A percentile compares a stretch with the other conserved stretches of the same genome.
Conservation (phyloP, 106 monocot species). For the Narthecium ossifragum region DNA sequence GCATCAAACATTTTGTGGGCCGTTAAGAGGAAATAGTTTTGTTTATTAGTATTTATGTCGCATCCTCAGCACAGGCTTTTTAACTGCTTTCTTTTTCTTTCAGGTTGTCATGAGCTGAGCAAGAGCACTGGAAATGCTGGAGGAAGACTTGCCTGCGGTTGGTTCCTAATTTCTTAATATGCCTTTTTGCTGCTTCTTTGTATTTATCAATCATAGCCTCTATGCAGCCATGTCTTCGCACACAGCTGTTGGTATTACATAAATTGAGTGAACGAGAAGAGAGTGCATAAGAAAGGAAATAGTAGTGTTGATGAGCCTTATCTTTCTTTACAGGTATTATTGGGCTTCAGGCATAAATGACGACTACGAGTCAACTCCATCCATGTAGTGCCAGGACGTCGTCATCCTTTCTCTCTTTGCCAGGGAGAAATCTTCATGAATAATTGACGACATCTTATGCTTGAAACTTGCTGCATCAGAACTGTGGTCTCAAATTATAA, state of each 20-base stretch:
- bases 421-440: too few species aligned
- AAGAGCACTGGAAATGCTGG: too few species aligned
- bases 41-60: too few species aligned
- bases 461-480: too few species aligned
- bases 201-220: not conserved
- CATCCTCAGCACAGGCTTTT: too few species aligned
- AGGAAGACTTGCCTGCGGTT: conserved; percentile 6
- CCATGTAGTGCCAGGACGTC: not conserved
- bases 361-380: not conserved
- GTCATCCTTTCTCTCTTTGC: not conserved
- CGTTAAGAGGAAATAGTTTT: too few species aligned
- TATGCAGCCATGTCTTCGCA: not conserved
- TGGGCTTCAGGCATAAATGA: conserved; percentile 12
- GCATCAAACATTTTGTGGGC: too few species aligned
- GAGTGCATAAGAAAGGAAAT: too few species aligned
- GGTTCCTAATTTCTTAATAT: not conserved
- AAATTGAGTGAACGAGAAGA: too few species aligned
- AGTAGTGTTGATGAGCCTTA: not conserved
- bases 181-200: not conserved
- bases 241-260: too few species aligned
- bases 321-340: conserved; percentile 7
- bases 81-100: not conserved
- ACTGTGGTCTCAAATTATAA: not conserved
- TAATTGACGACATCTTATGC: too few species aligned
- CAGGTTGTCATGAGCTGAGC: conserved; percentile 9